Evolutionary conservation across 495 filamentous ascomycete species (phyloP), one percentile per base, ranked within the genome.

Genomic region (Trichoderma orchidacearum): DNA sequence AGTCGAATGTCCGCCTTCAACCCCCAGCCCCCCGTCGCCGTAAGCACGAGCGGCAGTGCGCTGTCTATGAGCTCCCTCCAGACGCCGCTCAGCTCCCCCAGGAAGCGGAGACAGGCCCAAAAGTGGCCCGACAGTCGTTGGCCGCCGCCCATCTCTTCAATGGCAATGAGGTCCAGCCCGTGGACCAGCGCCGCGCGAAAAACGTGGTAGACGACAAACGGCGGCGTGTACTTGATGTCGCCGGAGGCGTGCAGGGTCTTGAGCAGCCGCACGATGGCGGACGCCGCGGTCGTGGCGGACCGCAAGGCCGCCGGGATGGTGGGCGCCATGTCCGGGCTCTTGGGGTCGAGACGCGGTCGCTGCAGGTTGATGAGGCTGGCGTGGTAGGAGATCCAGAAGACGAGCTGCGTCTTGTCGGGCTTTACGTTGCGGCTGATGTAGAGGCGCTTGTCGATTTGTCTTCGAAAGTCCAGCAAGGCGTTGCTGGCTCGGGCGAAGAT

Each of bases 301-400:
- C 53, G 53, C 3, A 55, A n/a, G 30, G 31, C 15, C 1, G 30
- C n/a, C 2, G 53, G 30, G 53, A 35, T 18, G 30, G 35, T 31
- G 30, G 27, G 15, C 12, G 30, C 18, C 35, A 35, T 35, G 53
- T 31, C 31, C 4, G 53, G 41, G 18, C 27, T 23, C 2, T 25
- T 8, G 17, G 53, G 53, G 18, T 55, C 18, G 31, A 55, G 53
- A 15, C 35, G 4, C 5, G 30, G 53, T 6, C 53, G 53, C 5
- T 55, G 27, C 15, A 55, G 53, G 23, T 32, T 31, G 29, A 36
- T 55, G 3, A 35, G 13, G 35, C n/a, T 25, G 31, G 53, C 25
- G 35, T 55, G 28, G 18, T 55, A 55, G 3, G 53, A 32, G 18
- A 55, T 55, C 53, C 53, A 55, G 31, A 55, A 55, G 31, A 55